Evolutionary conservation across 495 filamentous ascomycete genomes (phyloP).

Genomic region (Penicillium nucicola): DNA sequence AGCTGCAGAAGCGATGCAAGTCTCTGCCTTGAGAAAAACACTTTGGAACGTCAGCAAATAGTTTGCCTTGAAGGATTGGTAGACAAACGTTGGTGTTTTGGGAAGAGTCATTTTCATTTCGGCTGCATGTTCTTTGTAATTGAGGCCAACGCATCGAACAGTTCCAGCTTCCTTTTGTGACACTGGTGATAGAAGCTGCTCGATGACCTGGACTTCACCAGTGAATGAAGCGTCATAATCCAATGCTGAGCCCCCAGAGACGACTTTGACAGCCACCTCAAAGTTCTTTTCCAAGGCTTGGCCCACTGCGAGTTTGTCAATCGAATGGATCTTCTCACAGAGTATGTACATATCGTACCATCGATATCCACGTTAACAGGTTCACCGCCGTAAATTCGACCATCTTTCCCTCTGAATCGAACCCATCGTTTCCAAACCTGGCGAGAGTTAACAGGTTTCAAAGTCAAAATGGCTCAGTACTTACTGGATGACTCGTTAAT

Average conservation of each 20-base stretch:
- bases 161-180: slow-evolving; percentile 10
- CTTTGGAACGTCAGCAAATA: neutral
- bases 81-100: slow-evolving; percentile 9
- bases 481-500: neutral
- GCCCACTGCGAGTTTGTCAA: slow-evolving; percentile 2
- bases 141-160: slow-evolving; percentile 39
- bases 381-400: slow-evolving; percentile 10
- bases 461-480: no score
- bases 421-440: slow-evolving; percentile 10
- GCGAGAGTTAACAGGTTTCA: no score
- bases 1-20: slow-evolving; percentile 10
- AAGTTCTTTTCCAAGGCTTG: neutral
- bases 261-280: neutral
- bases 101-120: slow-evolving; percentile 31
- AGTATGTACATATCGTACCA: neutral
- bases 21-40: slow-evolving; percentile 9
- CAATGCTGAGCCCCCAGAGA: slow-evolving; percentile 3
- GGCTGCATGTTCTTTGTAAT: slow-evolving; percentile 38
- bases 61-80: no score
- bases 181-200: slow-evolving; percentile 6
- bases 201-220: neutral
- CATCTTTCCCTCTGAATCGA: slow-evolving; percentile 5
- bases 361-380: slow-evolving; percentile 5
- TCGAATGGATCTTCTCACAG: neutral
- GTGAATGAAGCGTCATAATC: slow-evolving; percentile 10